phyloP scores from a whole-genome alignment of 2,329 filamentous ascomycete genomes.

The Aspergillus fructus region DNA sequence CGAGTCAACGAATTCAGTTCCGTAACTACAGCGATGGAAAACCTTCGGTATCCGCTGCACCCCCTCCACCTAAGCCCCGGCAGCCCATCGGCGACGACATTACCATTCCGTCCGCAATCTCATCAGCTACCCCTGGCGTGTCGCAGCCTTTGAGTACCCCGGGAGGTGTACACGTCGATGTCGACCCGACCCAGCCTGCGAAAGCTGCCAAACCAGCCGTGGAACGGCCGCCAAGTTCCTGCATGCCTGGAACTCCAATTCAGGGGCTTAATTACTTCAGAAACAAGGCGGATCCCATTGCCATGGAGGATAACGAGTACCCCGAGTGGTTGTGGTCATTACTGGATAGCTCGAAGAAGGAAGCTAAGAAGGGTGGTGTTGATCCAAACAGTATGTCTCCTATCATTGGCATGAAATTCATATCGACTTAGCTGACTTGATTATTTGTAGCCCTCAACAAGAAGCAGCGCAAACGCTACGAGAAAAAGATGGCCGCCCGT shows the following conservation, averaged over 20 bases:
- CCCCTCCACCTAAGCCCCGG: slow-evolving; percentile 33
- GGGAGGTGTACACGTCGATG: slow-evolving; percentile 29
- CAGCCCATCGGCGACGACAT: slow-evolving; percentile 32
- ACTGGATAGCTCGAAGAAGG: slow-evolving; percentile 37
- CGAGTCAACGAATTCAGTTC: slow-evolving; percentile 30
- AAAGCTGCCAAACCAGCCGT: slow-evolving; percentile 29
- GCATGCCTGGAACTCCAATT: slow-evolving; percentile 40
- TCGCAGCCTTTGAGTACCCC: slow-evolving; percentile 44
- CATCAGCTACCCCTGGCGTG: slow-evolving; percentile 40
- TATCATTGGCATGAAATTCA: neutral
- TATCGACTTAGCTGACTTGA: slow-evolving; percentile 15
- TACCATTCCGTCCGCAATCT: slow-evolving; percentile 37
- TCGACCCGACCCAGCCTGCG: slow-evolving; percentile 25
- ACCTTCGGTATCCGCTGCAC: slow-evolving; percentile 26
- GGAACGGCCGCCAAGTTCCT: slow-evolving; percentile 37
- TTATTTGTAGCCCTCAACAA: slow-evolving; percentile 44
- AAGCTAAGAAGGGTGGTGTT: slow-evolving; percentile 36
- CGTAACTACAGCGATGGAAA: slow-evolving; percentile 35
- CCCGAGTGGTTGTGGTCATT: slow-evolving; percentile 50
- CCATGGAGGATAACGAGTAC: slow-evolving; percentile 48
- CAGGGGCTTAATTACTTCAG: slow-evolving; percentile 48
- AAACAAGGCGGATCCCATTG: slow-evolving; percentile 46
- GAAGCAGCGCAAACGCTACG: slow-evolving; percentile 47
- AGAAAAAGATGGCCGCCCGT: slow-evolving; percentile 47
- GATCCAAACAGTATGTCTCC: slow-evolving; percentile 39